Base-by-base conservation (phyloP, 495 filamentous ascomycete genomes). In the Daldinia childiae region DNA sequence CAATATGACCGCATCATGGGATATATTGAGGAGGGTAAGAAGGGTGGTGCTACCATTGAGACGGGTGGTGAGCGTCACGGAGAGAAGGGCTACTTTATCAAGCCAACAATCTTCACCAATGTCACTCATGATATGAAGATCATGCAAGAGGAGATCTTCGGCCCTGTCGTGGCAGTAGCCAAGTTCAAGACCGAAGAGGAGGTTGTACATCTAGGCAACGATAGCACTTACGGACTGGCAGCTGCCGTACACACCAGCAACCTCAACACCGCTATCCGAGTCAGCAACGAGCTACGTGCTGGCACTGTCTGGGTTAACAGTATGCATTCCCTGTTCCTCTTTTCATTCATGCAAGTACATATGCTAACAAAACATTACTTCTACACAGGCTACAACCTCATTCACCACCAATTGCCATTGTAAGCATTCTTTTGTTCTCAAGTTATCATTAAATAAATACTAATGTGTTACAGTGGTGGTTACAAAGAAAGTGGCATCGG, bases 1-100 rank as follows among this genome's bases (percentile, higher is more conserved):
- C 95, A 99, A 83, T 98, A 91, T 75, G 95, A 99, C 83, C 92
- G 93, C 68, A 95, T 99, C 83, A 98, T 99, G 96, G 88, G 90
- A 77, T 98, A 98, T 87, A 98, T 99, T 79, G 84, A 98, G 77
- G 83, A 89, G 74, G 95, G 95, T 70, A 95, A 94, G 87, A 86
- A 91, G 73, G 89, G 86, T 69, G 95, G 95, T 76, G 95, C 95
- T 60, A 97, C 85, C 56, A 83, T 98, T 69, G 93, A 91, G 72
- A 83, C 85, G 38, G 95, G 95, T 80, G 95, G 95, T 78, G 90
- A 90, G 76, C 94, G 96, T 74, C 91, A 92, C 79, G 95, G 95
- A 72, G 85, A 89, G 64, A 89, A 94, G 82, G 95, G 95, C 73
- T 98, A 93, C 89, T 98, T 97, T 87, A 98, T 98, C 82, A 87